Conservation (phyloP, 345 rosid genomes). For the Brassica napus region Da-Ae NC_063447.1:8381001-8381500, state of each 20-base stretch:
- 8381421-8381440: not conserved
- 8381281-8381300: not conserved
- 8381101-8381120: not conserved
- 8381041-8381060: constrained; percentile 88
- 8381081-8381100: constrained; percentile 23
- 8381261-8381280: constrained; percentile 23
- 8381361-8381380: constrained; percentile 2
- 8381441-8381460: not conserved
- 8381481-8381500: constrained; percentile 61
- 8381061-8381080: constrained; percentile 92
- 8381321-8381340: constrained; percentile 34
- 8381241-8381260: constrained; percentile 39
- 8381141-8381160: not conserved
- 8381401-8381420: not conserved
- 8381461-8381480: not conserved
- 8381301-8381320: constrained; percentile 31
- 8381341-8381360: constrained; percentile 20
- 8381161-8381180: constrained; percentile 19
- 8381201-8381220: constrained; percentile 31
- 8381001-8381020: constrained; percentile 96
- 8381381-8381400: constrained; percentile 14
- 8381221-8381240: constrained; percentile 39
- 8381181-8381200: not conserved
- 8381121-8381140: not conserved
- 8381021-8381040: constrained; percentile 86